These are phyloP conservation scores for Ochromonas danica DNA, from an alignment of 108 stramenopile genomes.

Conservation along the genomic window DNA sequence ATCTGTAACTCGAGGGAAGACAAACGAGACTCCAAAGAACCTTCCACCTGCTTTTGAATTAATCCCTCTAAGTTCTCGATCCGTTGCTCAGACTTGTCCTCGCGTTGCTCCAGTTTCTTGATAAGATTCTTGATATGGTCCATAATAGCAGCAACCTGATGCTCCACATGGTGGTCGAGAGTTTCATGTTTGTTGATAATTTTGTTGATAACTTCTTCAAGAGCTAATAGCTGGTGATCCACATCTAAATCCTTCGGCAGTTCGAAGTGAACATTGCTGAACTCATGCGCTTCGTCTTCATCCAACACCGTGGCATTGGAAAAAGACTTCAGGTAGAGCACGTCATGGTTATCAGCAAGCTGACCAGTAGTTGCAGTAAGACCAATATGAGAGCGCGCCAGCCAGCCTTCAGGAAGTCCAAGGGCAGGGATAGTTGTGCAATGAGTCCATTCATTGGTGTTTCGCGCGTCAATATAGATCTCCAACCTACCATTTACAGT, in stretches of 20 bases:
- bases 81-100: constrained; percentile 26
- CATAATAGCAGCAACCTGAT: constrained; percentile 10
- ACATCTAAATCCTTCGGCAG: not conserved
- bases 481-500: not conserved
- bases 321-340: constrained; percentile 50
- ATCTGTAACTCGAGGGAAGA: constrained; percentile 8
- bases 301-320: constrained; percentile 21
- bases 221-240: not conserved
- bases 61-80: not conserved
- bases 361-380: constrained; percentile 63
- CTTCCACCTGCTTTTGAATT: constrained; percentile 27
- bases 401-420: constrained; percentile 38
- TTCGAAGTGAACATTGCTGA: too few species aligned
- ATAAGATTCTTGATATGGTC: constrained; percentile 32
- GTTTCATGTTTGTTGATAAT: not conserved
- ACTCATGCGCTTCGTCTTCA: not conserved
- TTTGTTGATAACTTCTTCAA: constrained; percentile 1
- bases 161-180: constrained; percentile 33
- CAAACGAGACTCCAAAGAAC: constrained; percentile 21
- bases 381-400: constrained; percentile 47
- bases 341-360: constrained; percentile 70
- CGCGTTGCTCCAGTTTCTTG: constrained; percentile 21
- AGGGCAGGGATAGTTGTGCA: not conserved
- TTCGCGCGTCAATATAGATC: constrained; percentile 42
- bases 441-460: constrained; percentile 35